Percentiles rank a stretch among this genome's conserved stretches.
phyloP scores from a whole-genome alignment of 108 stramenopile species.

The Chaetoceros muelleri region DNA sequence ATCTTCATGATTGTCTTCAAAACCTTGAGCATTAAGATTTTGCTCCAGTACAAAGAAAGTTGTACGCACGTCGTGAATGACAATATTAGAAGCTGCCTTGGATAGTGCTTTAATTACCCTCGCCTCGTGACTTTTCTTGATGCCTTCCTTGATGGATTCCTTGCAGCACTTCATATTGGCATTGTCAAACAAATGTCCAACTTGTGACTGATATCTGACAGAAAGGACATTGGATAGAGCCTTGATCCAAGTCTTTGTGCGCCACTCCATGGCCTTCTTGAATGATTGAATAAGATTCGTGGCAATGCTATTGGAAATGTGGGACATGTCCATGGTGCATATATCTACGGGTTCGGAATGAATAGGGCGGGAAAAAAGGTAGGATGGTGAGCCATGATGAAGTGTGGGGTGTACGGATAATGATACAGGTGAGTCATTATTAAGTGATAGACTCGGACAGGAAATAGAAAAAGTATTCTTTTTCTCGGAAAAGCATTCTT shows the following conservation, averaged over 20 bases:
- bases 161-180: slow-evolving; percentile 14
- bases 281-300: slow-evolving; percentile 63
- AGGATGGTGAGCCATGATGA: background rate
- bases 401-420: background rate
- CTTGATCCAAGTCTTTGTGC: slow-evolving; percentile 61
- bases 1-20: slow-evolving; percentile 13
- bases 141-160: slow-evolving; percentile 12
- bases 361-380: background rate
- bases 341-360: background rate
- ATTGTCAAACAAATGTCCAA: background rate
- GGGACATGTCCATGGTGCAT: background rate
- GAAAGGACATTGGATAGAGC: slow-evolving; percentile 39
- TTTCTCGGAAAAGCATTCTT: background rate
- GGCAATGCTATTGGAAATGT: slow-evolving; percentile 51
- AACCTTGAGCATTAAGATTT: too few species aligned
- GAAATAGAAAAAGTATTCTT: background rate
- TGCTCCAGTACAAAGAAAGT: slow-evolving; percentile 54
- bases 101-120: slow-evolving; percentile 16
- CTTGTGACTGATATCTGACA: slow-evolving; percentile 24
- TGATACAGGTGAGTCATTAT: background rate
- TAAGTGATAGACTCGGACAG: background rate
- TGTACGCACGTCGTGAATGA: slow-evolving; percentile 48
- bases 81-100: slow-evolving; percentile 24
- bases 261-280: slow-evolving; percentile 65
- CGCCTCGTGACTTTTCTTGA: slow-evolving; percentile 31